Evolutionary conservation across 2,329 filamentous ascomycete genomes (phyloP).

Genomic region (Trichoderma sp.): DNA sequence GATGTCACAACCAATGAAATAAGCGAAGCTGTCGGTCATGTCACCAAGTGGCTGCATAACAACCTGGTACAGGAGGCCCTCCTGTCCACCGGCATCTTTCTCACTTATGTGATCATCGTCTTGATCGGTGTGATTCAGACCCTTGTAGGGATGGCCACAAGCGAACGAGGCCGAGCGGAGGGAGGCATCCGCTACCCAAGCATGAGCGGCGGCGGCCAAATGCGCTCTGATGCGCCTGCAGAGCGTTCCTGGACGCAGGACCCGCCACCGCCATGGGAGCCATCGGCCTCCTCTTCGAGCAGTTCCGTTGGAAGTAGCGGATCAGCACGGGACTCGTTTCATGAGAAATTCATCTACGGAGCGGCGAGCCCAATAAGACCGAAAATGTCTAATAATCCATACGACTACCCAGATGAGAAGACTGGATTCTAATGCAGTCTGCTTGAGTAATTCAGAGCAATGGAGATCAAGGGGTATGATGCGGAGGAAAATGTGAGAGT

Average conservation of each 20-base stretch:
- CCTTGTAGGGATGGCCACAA: constrained; percentile 61
- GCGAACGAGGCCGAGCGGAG: constrained; percentile 59
- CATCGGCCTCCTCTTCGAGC: neutral
- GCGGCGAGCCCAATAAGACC: neutral
- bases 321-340: neutral
- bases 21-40: constrained; percentile 71
- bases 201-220: constrained; percentile 33
- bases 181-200: constrained; percentile 53
- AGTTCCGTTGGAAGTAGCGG: neutral
- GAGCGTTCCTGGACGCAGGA: constrained; percentile 20
- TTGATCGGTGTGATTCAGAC: constrained; percentile 74
- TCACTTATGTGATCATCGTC: constrained; percentile 77
- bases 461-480: neutral
- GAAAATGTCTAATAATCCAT: constrained; percentile 24
- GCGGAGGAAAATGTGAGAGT: neutral
- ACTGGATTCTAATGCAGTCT: neutral
- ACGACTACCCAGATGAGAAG: constrained; percentile 23
- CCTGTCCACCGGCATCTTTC: constrained; percentile 73
- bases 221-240: constrained; percentile 35
- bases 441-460: neutral
- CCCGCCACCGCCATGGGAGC: constrained; percentile 20
- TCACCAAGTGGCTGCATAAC: constrained; percentile 68
- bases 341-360: constrained; percentile 23
- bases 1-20: constrained; percentile 79
- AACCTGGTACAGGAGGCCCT: constrained; percentile 77